These are phyloP conservation scores for Alloteropsis angusta DNA, from an alignment of 202 grass and related monocot genomes.

Conservation along the genomic window DNA sequence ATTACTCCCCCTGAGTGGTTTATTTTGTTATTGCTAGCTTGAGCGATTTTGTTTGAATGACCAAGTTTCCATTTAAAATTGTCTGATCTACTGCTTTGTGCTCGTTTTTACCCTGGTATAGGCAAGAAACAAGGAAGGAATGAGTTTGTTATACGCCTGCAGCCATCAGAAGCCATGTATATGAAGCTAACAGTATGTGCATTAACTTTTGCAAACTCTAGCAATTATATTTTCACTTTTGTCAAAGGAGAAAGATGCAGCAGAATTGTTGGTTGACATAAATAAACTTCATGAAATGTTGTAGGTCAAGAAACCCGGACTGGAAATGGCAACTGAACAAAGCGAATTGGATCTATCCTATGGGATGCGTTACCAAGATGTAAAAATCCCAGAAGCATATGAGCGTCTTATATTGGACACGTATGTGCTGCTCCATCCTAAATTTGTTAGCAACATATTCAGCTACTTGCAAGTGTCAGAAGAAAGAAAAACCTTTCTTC, in stretches of 20 bases:
- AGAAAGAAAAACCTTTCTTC: background rate
- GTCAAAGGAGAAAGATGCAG: too few species aligned
- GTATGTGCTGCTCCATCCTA: slow-evolving; percentile 25
- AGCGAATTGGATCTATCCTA: slow-evolving; percentile 99
- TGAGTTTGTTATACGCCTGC: slow-evolving; percentile 97
- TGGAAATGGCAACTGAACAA: slow-evolving; percentile 99
- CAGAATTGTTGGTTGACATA: too few species aligned
- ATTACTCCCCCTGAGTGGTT: background rate
- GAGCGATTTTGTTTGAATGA: background rate
- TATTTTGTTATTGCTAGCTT: background rate
- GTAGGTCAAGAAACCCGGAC: slow-evolving; percentile 99
- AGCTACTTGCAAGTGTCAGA: background rate
- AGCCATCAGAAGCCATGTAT: slow-evolving; percentile 99
- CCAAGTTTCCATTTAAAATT: background rate
- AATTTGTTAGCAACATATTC: slow-evolving; percentile 10
- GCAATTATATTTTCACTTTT: too few species aligned
- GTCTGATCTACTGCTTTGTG: background rate
- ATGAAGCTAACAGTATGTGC: slow-evolving; percentile 99
- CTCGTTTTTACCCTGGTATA: slow-evolving; percentile 32
- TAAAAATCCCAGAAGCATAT: slow-evolving; percentile 96
- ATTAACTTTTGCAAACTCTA: too few species aligned
- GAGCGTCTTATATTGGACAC: slow-evolving; percentile 95
- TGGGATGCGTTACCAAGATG: slow-evolving; percentile 81
- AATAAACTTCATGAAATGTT: too few species aligned
- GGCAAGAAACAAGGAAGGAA: slow-evolving; percentile 98